Evolutionary conservation across 2,329 filamentous ascomycete species (phyloP), one percentile per base, ranked within the genome.

Genomic region (Epichloe gansuensis): DNA sequence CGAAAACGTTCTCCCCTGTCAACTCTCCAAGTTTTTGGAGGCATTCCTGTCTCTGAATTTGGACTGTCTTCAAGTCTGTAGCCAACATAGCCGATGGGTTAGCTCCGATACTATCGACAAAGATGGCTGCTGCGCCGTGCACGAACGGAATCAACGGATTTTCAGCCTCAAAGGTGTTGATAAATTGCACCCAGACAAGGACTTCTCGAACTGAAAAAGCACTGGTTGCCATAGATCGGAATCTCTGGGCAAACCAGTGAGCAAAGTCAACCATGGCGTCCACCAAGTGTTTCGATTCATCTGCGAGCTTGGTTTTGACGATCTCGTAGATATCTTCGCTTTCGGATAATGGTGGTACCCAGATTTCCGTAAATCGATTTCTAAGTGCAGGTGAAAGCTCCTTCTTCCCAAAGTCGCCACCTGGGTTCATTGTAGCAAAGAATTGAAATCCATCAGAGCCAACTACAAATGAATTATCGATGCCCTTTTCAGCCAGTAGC

Each of bases 351-450:
- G 91, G 80, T 1, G 93, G 90, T 0, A 97, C 93, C 93, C 93
- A 98, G 8, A 99, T 96, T 68, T 99, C 93, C 0, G 93, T 99
- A 66, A 99, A 95, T 55, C 93, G 87, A 65, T 99, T 98, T 46
- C 93, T 81, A 55, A 99, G 73, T 13, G 93, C 94, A 3, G 93
- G 93, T 1, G 93, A 98, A 12, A 99, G 77, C 67, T 99, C 93
- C 60, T 91, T 89, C 72, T 99, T 99, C 58, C 93, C 93, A 66
- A 97, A 98, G 64, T 99, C 93, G 46, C 94, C 93, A 49, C 94
- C 94, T 8, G 93, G 93, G 60, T 99, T 99, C 93, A 99, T 99
- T 0, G 93, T 98, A 3, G 93, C 91, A 55, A 98, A 81, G 68
- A 98, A 96, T 62, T 98, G 91, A 68, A 97, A 99, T 0, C 86